Evolutionary conservation across 2,329 filamentous ascomycete genomes (phyloP), one percentile per base, ranked within the genome.

Genomic region (Davidsoniella australis): DNA sequence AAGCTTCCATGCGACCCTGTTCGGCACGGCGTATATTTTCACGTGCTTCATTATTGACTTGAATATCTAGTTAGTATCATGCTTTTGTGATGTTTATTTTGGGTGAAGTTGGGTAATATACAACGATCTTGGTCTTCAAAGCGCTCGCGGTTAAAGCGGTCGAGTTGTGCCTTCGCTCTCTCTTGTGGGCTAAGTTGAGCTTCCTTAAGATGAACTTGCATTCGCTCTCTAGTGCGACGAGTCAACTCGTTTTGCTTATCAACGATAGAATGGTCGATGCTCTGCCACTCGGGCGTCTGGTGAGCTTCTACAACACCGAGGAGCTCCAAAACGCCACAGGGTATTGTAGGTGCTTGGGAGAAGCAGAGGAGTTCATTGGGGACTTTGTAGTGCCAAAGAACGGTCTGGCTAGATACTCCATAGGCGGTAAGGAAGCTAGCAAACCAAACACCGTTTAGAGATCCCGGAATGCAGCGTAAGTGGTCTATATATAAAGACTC

Each of bases 351-450:
- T 26, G 66, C 67, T 7, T 69, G 65, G 2, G 72, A 61, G 51
- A 79, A 74, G 1, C 62, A 54, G 1, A 76, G 56, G 4, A 78
- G 60, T 2, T 68, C 65, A 17, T 70, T 65, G 0, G 75, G 73
- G 43, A 78, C 75, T 50, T 68, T 67, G 62, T 76, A 78, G 57
- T 71, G 74, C 75, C 75, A 79, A 2, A 79, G 63, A 8, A 76
- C 66, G 0, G 73, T 76, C 55, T 71, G 67, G 45, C 65, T 70
- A 0, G 68, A 65, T 1, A 71, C 73, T 17, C 71, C 70, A 51
- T 72, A 70, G 0, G 75, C 75, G 1, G 75, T 78, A 1, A 67
- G 67, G 1, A 68, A 69, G 52, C 67, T 70, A 24, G 73, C 71
- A 54, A 78, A 78, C 75, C 75, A 79, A 8, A 67, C 60, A 7